These are phyloP conservation scores for Pisolithus marmoratus DNA, from an alignment of 768 basidiomycete genomes.

Conservation along the genomic window DNA sequence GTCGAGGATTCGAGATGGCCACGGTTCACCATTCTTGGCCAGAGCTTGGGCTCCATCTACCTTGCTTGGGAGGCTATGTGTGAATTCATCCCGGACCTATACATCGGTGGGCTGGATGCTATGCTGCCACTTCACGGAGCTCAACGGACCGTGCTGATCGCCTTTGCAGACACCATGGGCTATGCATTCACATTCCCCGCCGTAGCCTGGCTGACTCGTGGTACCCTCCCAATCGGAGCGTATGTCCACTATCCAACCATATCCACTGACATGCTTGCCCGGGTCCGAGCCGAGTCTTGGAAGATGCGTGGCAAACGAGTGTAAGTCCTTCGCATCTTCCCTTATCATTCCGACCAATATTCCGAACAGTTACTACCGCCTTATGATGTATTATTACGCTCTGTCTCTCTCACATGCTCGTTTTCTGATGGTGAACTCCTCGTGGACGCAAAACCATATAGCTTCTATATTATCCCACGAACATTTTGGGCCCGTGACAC, in stretches of 20 bases:
- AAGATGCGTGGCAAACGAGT: slow-evolving; percentile 19
- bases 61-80: slow-evolving; percentile 81
- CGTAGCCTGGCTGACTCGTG: slow-evolving; percentile 48
- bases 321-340: slow-evolving; percentile 10
- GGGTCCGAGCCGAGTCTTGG: slow-evolving; percentile 44
- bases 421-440: slow-evolving; percentile 90
- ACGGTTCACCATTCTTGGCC: slow-evolving; percentile 87
- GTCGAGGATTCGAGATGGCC: slow-evolving; percentile 84
- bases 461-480: slow-evolving; percentile 59
- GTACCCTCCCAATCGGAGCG: slow-evolving; percentile 70
- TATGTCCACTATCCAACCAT: slow-evolving; percentile 98
- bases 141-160: background rate
- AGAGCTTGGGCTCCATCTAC: slow-evolving; percentile 82
- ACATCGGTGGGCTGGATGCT: slow-evolving; percentile 59
- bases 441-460: slow-evolving; percentile 89
- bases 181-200: slow-evolving; percentile 91
- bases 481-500: slow-evolving; percentile 42
- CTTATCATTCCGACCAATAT: background rate
- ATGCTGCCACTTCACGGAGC: background rate
- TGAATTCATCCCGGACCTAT: slow-evolving; percentile 79
- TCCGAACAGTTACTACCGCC: slow-evolving; percentile 69
- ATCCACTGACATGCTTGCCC: slow-evolving; percentile 86
- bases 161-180: slow-evolving; percentile 85
- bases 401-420: slow-evolving; percentile 63
- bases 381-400: slow-evolving; percentile 83